phyloP scores from a whole-genome alignment of 192 early-diverging fungal genomes.

The Chytriomyces hyalinus region DNA sequence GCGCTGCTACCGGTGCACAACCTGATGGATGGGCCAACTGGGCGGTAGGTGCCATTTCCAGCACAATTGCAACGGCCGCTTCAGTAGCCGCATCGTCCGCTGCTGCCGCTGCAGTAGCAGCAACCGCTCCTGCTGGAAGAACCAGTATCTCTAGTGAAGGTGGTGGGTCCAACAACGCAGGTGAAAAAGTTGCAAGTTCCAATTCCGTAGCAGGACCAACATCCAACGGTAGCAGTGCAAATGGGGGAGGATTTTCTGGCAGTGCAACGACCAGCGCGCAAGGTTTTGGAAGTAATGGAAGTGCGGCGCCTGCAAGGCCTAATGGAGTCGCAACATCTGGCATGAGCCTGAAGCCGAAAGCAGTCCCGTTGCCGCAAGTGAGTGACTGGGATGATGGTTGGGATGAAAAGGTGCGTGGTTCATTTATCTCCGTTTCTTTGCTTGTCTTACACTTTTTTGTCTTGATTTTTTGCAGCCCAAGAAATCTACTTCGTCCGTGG shows the following conservation, averaged over 20 bases:
- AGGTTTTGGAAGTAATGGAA: neutral
- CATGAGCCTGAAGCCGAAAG: conserved; percentile 32
- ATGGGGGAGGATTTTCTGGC: neutral
- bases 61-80: conserved; percentile 31
- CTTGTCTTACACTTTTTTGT: neutral
- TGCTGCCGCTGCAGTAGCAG: neutral
- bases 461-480: neutral
- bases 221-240: neutral
- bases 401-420: conserved; percentile 21
- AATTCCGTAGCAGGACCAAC: neutral
- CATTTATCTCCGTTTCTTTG: neutral
- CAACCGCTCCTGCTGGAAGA: neutral
- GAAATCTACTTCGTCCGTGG: neutral
- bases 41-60: conserved; percentile 73
- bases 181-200: neutral
- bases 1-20: conserved; percentile 32
- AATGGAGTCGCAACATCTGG: neutral
- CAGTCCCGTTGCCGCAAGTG: neutral
- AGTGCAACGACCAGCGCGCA: neutral
- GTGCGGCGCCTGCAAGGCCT: neutral
- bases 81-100: neutral
- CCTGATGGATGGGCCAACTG: conserved; percentile 82
- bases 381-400: conserved; percentile 16
- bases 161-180: neutral
- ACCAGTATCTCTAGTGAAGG: neutral